A percentile compares a stretch with the other conserved stretches of the same genome.
phyloP scores from a whole-genome alignment of 2,329 filamentous ascomycete species.

The Fusarium beomiforme region DNA sequence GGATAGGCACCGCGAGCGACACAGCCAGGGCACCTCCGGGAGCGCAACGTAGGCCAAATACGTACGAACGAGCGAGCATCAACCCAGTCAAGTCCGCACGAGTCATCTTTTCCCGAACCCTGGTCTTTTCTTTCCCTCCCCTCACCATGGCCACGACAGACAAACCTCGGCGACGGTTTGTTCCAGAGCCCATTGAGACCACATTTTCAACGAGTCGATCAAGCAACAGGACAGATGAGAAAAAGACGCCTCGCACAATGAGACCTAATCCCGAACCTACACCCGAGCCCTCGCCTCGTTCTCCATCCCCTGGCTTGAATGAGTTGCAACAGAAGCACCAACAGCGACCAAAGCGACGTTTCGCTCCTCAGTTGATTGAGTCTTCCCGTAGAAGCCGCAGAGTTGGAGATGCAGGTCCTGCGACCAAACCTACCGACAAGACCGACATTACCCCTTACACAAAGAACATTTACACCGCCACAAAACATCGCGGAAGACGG shows the following conservation, averaged over 20 bases:
- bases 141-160: constrained; percentile 56
- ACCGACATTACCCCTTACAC: constrained; percentile 76
- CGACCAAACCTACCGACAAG: constrained; percentile 72
- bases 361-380: constrained; percentile 84
- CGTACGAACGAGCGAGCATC: constrained; percentile 27
- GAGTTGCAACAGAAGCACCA: constrained; percentile 51
- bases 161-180: constrained; percentile 67
- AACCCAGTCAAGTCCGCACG: constrained; percentile 30
- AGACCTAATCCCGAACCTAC: constrained; percentile 68
- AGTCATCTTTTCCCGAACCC: constrained; percentile 28
- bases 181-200: constrained; percentile 77
- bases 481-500: constrained; percentile 51
- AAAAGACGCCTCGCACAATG: constrained; percentile 39
- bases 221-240: constrained; percentile 47
- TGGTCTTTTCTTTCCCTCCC: constrained; percentile 44
- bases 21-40: background rate
- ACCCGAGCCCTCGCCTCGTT: constrained; percentile 62
- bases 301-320: constrained; percentile 56
- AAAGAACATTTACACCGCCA: constrained; percentile 66
- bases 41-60: constrained; percentile 29
- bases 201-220: constrained; percentile 68
- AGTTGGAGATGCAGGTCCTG: constrained; percentile 70
- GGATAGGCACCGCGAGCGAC: constrained; percentile 8
- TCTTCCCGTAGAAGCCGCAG: constrained; percentile 78
- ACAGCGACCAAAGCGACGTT: constrained; percentile 61